phyloP scores from a whole-genome alignment of 192 early-diverging fungal genomes.

The Coemansia interrupta region DNA sequence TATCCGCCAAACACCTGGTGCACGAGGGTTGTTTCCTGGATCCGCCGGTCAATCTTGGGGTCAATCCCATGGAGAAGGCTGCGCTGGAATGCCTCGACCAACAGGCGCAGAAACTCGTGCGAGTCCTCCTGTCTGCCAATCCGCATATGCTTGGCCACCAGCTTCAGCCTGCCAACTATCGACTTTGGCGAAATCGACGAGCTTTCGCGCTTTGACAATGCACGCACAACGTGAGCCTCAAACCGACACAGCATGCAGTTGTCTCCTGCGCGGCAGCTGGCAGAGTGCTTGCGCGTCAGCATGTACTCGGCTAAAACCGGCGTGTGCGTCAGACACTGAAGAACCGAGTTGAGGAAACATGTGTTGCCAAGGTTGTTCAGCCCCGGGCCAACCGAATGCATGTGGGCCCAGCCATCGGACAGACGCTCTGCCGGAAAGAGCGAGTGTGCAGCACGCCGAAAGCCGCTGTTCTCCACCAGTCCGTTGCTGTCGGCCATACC shows the following conservation, averaged over 20 bases:
- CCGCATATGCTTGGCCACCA: slow-evolving; percentile 72
- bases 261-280: slow-evolving; percentile 57
- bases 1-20: slow-evolving; percentile 84
- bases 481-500: slow-evolving; percentile 6
- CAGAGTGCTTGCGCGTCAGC: slow-evolving; percentile 58
- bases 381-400: slow-evolving; percentile 63
- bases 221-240: slow-evolving; percentile 62
- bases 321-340: slow-evolving; percentile 76
- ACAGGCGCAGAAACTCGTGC: slow-evolving; percentile 77
- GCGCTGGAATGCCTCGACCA: slow-evolving; percentile 71
- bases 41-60: slow-evolving; percentile 63
- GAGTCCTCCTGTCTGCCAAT: slow-evolving; percentile 85
- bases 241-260: slow-evolving; percentile 76
- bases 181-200: slow-evolving; percentile 59
- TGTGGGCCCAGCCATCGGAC: slow-evolving; percentile 53
- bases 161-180: slow-evolving; percentile 63
- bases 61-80: slow-evolving; percentile 56
- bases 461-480: slow-evolving; percentile 61
- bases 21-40: slow-evolving; percentile 71
- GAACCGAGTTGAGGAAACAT: slow-evolving; percentile 76
- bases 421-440: slow-evolving; percentile 62
- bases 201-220: slow-evolving; percentile 51
- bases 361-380: slow-evolving; percentile 72
- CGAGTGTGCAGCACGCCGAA: slow-evolving; percentile 55
- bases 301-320: slow-evolving; percentile 69